phyloP scores from a whole-genome alignment of 106 monocot genomes.

The Acanthochlamys bracteata region DNA sequence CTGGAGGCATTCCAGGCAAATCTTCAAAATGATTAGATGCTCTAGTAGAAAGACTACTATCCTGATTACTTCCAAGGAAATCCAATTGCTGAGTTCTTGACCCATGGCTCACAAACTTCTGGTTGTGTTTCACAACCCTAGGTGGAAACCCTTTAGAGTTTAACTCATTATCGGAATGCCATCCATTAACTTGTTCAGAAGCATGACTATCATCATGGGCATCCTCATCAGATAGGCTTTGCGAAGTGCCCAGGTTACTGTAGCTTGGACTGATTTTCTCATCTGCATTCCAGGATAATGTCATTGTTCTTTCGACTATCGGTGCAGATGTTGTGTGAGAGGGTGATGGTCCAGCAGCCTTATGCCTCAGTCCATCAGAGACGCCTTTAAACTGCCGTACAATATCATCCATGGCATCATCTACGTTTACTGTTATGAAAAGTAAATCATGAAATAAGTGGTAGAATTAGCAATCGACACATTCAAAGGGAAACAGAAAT shows the following conservation, averaged over 20 bases:
- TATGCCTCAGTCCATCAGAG: conserved; percentile 58
- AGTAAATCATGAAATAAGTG: not conserved
- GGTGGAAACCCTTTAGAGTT: conserved; percentile 56
- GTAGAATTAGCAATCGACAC: not conserved
- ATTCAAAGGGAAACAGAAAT: too few relatives aligned
- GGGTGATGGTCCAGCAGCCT: conserved; percentile 60
- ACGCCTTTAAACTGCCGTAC: conserved; percentile 94
- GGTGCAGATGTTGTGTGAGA: conserved; percentile 23
- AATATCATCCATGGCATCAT: conserved; percentile 99
- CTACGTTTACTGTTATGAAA: conserved; percentile 74
- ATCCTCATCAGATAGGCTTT: conserved; percentile 83
- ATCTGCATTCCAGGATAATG: conserved; percentile 53
- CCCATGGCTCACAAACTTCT: conserved; percentile 26
- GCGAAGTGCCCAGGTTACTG: conserved; percentile 39
- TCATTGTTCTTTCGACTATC: conserved; percentile 24
- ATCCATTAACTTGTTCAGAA: conserved; percentile 40
- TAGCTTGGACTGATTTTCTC: conserved; percentile 25
- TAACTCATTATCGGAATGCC: conserved; percentile 97
- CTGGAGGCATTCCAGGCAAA: conserved; percentile 70
- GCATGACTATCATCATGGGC: conserved; percentile 43
- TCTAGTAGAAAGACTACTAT: conserved; percentile 26
- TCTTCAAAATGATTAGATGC: conserved; percentile 32
- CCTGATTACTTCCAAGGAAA: conserved; percentile 20
- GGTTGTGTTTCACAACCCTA: conserved; percentile 32
- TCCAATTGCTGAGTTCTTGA: conserved; percentile 23